These are phyloP conservation scores for Tubosaeta sp. DNA, from an alignment of 768 basidiomycete species.

Conservation along the genomic window DNA sequence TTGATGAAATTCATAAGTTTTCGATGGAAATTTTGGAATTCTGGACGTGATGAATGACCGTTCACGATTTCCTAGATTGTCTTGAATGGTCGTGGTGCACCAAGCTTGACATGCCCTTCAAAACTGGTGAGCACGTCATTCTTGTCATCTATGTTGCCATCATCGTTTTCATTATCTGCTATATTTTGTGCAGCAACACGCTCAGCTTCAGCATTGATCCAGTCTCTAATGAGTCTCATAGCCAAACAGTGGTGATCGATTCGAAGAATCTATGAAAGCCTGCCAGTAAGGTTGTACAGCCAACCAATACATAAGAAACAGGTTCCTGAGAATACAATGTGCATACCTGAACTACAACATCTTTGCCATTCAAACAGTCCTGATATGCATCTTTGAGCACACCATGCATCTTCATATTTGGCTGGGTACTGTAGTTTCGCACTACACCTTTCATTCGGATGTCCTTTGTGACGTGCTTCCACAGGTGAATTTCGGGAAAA, in stretches of 20 bases:
- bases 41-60: neutral
- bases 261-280: neutral
- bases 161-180: neutral
- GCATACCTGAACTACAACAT: too few species aligned
- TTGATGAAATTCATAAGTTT: neutral
- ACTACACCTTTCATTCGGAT: slow-evolving; percentile 32
- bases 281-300: too few species aligned
- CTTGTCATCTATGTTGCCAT: too few species aligned
- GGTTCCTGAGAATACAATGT: too few species aligned
- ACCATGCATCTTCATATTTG: too few species aligned
- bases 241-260: neutral
- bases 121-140: neutral
- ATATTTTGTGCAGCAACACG: neutral
- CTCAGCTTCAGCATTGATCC: neutral
- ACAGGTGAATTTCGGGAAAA: slow-evolving; percentile 34
- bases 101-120: too few species aligned
- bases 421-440: too few species aligned
- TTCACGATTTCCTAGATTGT: neutral
- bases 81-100: neutral
- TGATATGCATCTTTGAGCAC: too few species aligned
- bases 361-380: too few species aligned
- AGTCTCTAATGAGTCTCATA: neutral
- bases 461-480: slow-evolving; percentile 30
- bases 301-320: too few species aligned
- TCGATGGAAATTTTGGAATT: neutral